Evolutionary conservation across 2,329 filamentous ascomycete genomes (phyloP).

Genomic region (Scedosporium minutisporum): DNA sequence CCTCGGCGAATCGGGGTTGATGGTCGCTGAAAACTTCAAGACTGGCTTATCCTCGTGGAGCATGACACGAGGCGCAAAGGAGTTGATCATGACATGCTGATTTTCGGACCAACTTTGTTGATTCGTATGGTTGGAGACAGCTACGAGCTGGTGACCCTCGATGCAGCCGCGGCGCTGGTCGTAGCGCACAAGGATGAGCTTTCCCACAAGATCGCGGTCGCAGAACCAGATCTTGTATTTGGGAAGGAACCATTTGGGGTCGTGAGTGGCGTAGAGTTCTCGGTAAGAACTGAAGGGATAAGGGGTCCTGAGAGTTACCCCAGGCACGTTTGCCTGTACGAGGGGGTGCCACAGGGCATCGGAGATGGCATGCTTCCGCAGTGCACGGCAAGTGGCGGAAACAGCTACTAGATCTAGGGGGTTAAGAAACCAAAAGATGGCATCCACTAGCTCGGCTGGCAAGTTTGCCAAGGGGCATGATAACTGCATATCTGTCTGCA

Average conservation of each 20-base stretch:
- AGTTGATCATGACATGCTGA: constrained; percentile 56
- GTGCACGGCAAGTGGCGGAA: constrained; percentile 49
- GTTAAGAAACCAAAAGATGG: constrained; percentile 58
- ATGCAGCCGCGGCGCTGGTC: constrained; percentile 65
- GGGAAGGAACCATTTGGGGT: constrained; percentile 77
- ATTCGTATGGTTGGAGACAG: constrained; percentile 46
- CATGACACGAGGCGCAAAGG: constrained; percentile 59
- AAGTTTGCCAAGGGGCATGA: constrained; percentile 23
- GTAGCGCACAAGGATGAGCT: constrained; percentile 67
- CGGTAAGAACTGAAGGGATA: constrained; percentile 55
- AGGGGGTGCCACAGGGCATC: constrained; percentile 65
- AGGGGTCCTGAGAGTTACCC: constrained; percentile 39
- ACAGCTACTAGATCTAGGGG: constrained; percentile 53
- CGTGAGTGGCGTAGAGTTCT: constrained; percentile 62
- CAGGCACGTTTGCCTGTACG: constrained; percentile 59
- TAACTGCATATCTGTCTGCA: background rate
- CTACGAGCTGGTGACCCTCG: constrained; percentile 68
- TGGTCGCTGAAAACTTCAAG: constrained; percentile 38
- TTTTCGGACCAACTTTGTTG: constrained; percentile 51
- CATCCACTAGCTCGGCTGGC: constrained; percentile 65
- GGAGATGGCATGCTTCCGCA: constrained; percentile 50
- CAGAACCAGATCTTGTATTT: constrained; percentile 78
- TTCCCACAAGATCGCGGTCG: constrained; percentile 63
- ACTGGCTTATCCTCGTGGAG: constrained; percentile 70
- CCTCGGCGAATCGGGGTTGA: background rate